A percentile compares a stretch with the other conserved stretches of the same genome.
phyloP scores from a whole-genome alignment of 208 protist species.

The Leishmania braziliensis region DNA sequence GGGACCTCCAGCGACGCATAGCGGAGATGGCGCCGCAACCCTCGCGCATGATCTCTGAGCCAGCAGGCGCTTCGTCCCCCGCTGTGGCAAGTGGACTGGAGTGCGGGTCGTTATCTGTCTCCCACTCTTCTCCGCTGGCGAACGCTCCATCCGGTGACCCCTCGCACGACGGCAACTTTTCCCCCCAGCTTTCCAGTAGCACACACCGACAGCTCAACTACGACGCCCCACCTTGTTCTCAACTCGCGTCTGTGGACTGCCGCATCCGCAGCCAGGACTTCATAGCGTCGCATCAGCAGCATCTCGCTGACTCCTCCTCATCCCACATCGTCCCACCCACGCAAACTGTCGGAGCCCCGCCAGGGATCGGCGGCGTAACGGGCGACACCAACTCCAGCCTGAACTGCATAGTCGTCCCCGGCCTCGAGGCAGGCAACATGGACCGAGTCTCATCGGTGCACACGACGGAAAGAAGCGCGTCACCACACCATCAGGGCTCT shows the following conservation, averaged over 20 bases:
- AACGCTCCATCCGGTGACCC: slow-evolving; percentile 13
- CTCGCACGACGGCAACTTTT: slow-evolving; percentile 28
- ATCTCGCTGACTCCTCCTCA: slow-evolving; percentile 8
- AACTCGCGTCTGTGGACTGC: slow-evolving; percentile 31
- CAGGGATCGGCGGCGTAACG: neutral
- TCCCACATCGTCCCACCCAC: slow-evolving; percentile 15
- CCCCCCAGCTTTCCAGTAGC: slow-evolving; percentile 16
- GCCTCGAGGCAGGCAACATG: slow-evolving; percentile 2
- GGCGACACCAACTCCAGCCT: slow-evolving; percentile 5
- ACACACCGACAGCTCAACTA: slow-evolving; percentile 44
- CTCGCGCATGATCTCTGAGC: neutral
- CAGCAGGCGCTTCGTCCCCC: slow-evolving; percentile 3
- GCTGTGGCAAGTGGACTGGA: neutral
- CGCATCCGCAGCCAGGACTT: slow-evolving; percentile 42
- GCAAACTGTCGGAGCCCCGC: neutral
- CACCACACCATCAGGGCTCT: neutral
- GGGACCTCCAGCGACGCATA: slow-evolving; percentile 34
- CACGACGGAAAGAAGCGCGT: neutral
- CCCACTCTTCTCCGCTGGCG: slow-evolving; percentile 9
- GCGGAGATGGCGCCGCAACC: slow-evolving; percentile 6
- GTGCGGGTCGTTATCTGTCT: neutral
- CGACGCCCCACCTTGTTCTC: slow-evolving; percentile 47
- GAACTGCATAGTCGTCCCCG: neutral
- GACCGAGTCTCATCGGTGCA: neutral
- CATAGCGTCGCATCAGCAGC: slow-evolving; percentile 23